These are phyloP conservation scores for Aegilops longissima DNA, from an alignment of 176 grass and related monocot genomes.

Conservation along the genomic window DNA sequence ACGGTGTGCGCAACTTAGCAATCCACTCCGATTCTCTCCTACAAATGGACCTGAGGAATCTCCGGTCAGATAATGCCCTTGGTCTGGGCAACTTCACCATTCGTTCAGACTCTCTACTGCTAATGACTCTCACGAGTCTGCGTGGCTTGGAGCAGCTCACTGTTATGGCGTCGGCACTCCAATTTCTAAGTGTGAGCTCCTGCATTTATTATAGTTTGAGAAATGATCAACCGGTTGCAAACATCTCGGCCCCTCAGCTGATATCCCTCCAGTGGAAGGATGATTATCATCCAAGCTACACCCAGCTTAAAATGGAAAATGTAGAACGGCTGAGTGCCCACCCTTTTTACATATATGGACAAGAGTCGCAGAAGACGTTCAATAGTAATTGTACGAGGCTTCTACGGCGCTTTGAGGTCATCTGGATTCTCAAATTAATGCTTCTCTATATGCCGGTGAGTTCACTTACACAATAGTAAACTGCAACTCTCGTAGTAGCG, in stretches of 20 bases:
- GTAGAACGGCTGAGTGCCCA: background rate
- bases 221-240: background rate
- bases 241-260: constrained; percentile 1
- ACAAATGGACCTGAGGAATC: background rate
- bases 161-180: background rate
- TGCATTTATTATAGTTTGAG: background rate
- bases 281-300: background rate
- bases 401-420: background rate
- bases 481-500: background rate
- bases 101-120: background rate
- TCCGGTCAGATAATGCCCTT: too few species aligned
- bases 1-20: background rate
- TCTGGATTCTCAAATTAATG: background rate
- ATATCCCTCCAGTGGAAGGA: background rate
- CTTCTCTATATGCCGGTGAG: background rate
- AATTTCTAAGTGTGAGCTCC: accelerated
- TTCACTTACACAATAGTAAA: background rate
- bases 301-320: background rate
- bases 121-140: background rate
- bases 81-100: background rate
- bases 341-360: background rate
- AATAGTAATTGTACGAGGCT: background rate
- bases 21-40: background rate
- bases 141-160: background rate
- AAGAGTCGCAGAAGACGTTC: background rate